Evolutionary conservation across 2,329 filamentous ascomycete genomes (phyloP), one percentile per base, ranked within the genome.

Genomic region (Sporothrix pallida): DNA sequence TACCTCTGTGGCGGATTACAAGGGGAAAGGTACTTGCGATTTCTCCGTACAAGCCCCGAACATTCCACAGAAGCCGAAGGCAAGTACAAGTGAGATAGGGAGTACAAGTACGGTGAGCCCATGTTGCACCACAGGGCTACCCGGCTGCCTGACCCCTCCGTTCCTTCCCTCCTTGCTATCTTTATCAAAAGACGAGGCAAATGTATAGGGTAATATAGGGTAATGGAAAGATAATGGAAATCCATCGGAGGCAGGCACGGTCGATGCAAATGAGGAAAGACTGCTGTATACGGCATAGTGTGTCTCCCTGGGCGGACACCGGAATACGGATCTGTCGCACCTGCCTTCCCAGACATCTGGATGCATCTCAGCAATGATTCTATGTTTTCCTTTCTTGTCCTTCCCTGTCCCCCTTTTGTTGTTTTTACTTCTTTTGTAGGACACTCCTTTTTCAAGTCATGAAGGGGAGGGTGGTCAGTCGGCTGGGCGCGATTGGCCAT

Each of bases 201-300:
- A 62, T 73, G 54, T 73, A 73, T 73, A 70, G 72, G 72, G 72
- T 73, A 73, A 73, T 71, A 71, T 71, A 70, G 72, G 72, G 72
- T 74, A 74, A 74, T 71, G 62, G 69, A 74, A 71, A 68, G 72
- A 71, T 74, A 74, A 74, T 74, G 62, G 60, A 74, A 68, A 74
- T 72, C 72, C 58, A 56, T 71, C 67, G 48, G 56, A 70, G 72
- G 72, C 72, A 65, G 67, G 67, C 58, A 48, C 58, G 26, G 23
- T 63, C 15, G 63, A 70, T 65, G 60, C 70, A 68, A 71, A 69
- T 54, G 68, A 71, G 72, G 72, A 71, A 74, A 74, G 58, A 69
- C 69, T 74, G 69, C 73, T 72, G 62, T 23, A 72, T 62, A 31
- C 44, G 73, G 73, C 26, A 60, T 71, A 56, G 72, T 46, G 17